These are phyloP conservation scores for Poronia punctata DNA, from an alignment of 495 filamentous ascomycete genomes.

Conservation along the genomic window DNA sequence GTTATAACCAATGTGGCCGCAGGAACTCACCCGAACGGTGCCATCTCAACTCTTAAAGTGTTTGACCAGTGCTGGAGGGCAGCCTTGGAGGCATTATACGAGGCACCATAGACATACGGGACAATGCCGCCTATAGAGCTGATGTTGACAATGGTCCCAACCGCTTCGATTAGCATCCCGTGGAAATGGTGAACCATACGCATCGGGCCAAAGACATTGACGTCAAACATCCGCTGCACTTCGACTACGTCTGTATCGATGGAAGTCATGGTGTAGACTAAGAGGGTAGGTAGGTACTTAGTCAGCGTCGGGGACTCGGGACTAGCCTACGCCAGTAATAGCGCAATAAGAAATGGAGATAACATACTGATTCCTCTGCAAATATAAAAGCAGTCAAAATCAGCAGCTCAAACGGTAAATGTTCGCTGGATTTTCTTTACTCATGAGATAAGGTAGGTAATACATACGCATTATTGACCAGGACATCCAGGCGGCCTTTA, in stretches of 20 bases:
- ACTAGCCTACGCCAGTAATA: too few relatives aligned
- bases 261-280: constrained; percentile 27
- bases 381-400: too few relatives aligned
- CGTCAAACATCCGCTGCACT: constrained; percentile 25
- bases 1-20: too few relatives aligned
- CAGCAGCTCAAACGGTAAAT: neutral
- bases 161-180: constrained; percentile 12
- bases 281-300: neutral
- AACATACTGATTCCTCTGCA: constrained; percentile 7
- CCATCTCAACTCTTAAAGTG: constrained; percentile 29
- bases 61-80: constrained; percentile 25
- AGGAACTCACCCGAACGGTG: constrained; percentile 18
- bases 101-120: constrained; percentile 28
- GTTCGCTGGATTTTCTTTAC: neutral
- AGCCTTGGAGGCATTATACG: constrained; percentile 30
- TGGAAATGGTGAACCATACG: constrained; percentile 29
- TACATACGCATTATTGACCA: constrained; percentile 24
- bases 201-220: constrained; percentile 34
- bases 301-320: too few relatives aligned
- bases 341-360: neutral
- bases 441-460: neutral
- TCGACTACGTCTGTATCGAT: constrained; percentile 21
- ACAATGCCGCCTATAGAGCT: constrained; percentile 27
- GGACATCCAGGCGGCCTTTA: constrained; percentile 16
- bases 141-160: constrained; percentile 25